Evolutionary conservation across 257 asterid genomes (phyloP), one percentile per base, ranked within the genome.

Genomic region (Osmanthus fragrans): DNA sequence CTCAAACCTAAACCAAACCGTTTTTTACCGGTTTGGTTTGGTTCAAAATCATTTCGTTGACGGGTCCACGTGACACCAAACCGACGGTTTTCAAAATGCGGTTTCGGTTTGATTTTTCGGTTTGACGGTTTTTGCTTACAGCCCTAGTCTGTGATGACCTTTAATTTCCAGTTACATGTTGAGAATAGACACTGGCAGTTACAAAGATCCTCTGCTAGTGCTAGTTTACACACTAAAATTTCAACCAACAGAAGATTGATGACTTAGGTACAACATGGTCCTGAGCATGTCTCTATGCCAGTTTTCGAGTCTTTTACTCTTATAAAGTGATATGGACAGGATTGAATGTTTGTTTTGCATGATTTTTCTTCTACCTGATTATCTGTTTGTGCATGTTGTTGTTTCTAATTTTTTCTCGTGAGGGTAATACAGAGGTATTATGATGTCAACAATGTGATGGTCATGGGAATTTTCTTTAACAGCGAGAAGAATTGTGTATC

Each of bases 371-470:
- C 33, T 70, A 21, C 66, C 7, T 19, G 5, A 33, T 21, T 34
- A 7, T 21, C 54, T n/a, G 34, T 33, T 56, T n/a, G 37, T 30
- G 51, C 70, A 7, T 70, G 16, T 19, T 56, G 70, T 56, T 73
- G 68, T 73, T 9, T 27, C 23, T 30, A 42, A 0, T 34, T 70
- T 34, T 80, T 70, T 21, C 37, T 39, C 68, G 72, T 58, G 54
- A 33, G 74, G 72, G 39, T 29, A 56, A 30, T 71, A 4, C 66
- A 32, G 2, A 64, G 71, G 42, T 58, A 36, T 45, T 21, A 5
- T 75, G 66, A 58, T 76, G 13, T 76, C 34, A 42, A 58, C 4
- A 42, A 34, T 67, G 80, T 68, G 71, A 75, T 70, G 7, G 39
- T 77, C 25, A 27, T 36, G 66, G 13, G 23, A 47, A 56, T 51